These are phyloP conservation scores for Ceratobasidium theobromae DNA, from an alignment of 1,284 basidiomycete species.

Conservation along the genomic window DNA sequence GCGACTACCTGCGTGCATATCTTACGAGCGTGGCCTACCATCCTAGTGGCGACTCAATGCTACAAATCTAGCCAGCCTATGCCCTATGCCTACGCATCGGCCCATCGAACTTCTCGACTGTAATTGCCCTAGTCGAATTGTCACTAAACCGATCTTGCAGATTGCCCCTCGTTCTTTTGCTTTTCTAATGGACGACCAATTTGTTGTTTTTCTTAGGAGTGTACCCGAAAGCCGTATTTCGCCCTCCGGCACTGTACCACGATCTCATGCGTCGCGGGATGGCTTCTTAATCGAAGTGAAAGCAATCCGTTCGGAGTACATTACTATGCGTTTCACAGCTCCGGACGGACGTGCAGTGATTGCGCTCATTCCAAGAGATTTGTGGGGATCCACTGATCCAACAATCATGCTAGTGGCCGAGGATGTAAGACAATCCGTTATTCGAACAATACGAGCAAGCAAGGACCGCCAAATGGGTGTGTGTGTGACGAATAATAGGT, in stretches of 20 bases:
- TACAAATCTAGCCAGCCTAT: conserved; percentile 20
- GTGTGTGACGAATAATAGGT: conserved; percentile 1
- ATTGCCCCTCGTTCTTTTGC: conserved; percentile 9
- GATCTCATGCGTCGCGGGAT: conserved; percentile 18
- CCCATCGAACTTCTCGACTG: conserved; percentile 1
- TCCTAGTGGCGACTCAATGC: conserved; percentile 1
- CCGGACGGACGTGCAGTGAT: conserved; percentile 11
- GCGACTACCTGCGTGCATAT: not conserved
- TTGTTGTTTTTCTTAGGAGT: conserved; percentile 4
- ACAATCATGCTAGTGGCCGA: not conserved
- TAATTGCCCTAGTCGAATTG: conserved; percentile 1
- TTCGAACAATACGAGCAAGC: conserved; percentile 9
- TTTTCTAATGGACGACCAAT: conserved; percentile 8
- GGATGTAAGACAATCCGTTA: conserved; percentile 19
- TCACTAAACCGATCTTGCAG: not conserved
- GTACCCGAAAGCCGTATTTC: conserved; percentile 6
- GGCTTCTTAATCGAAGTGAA: conserved; percentile 26
- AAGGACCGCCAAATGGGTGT: conserved; percentile 25
- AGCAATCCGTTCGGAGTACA: conserved; percentile 14
- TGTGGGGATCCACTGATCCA: conserved; percentile 16
- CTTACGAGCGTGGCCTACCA: not conserved
- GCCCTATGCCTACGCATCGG: conserved; percentile 8
- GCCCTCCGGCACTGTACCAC: conserved; percentile 8
- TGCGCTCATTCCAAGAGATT: conserved; percentile 22
- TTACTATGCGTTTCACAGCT: conserved; percentile 17